These are phyloP conservation scores for Inonotus obliquus DNA, from an alignment of 1,284 basidiomycete species.

Conservation along the genomic window DNA sequence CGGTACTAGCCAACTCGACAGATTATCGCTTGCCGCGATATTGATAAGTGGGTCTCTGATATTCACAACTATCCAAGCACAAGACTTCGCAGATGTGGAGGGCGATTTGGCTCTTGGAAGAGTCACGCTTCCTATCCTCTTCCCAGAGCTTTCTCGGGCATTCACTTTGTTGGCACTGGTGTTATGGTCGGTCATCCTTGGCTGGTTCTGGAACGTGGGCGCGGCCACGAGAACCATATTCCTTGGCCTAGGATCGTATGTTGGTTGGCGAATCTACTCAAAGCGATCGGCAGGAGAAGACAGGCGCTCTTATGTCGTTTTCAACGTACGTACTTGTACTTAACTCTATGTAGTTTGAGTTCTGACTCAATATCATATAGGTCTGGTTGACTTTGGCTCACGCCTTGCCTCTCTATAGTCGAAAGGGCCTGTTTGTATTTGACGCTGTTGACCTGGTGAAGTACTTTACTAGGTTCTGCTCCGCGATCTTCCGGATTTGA, in stretches of 20 bases:
- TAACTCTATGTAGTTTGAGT: neutral
- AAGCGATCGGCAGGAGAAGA: neutral
- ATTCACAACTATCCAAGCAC: constrained; percentile 30
- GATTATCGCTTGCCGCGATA: neutral
- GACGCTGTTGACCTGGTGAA: too few species aligned
- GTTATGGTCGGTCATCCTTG: neutral
- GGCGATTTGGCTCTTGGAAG: constrained; percentile 30
- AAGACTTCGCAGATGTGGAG: constrained; percentile 34
- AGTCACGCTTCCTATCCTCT: constrained; percentile 31
- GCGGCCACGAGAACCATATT: neutral
- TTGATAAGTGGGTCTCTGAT: neutral
- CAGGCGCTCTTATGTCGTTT: neutral
- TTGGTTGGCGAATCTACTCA: neutral
- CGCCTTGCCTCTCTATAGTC: neutral
- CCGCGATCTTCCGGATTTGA: too few species aligned
- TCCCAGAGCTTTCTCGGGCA: constrained; percentile 26
- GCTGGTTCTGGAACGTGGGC: neutral
- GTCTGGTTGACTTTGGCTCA: neutral
- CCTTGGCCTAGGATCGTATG: neutral
- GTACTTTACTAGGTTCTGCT: too few species aligned
- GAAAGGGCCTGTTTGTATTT: too few species aligned
- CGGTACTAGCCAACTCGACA: neutral
- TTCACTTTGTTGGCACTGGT: neutral
- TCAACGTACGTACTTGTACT: neutral
- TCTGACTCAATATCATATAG: neutral